Base-by-base conservation (phyloP, 2,329 filamentous ascomycete species). In the Aspergillus neotritici region DNA sequence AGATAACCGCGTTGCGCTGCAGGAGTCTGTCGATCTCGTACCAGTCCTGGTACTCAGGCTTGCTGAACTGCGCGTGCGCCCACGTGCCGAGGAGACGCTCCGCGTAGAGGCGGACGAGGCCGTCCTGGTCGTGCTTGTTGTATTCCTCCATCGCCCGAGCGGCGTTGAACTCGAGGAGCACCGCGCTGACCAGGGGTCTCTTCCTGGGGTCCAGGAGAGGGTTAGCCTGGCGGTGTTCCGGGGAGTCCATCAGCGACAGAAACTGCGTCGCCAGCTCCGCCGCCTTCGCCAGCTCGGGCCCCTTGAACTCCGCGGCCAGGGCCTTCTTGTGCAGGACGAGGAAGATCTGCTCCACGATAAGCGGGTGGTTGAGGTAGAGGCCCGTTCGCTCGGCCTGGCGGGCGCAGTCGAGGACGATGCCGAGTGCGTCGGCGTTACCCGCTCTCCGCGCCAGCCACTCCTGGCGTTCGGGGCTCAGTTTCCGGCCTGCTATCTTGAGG, bases 121-220 rank as follows among this genome's bases (percentile, higher is more conserved):
- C 61, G 16, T 58, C 58, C n/a, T 56, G 49, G 50, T 75, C 71
- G 30, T 65, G 63, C 2, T 65, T 65, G 4, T 50, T 62, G 14
- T 55, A 50, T 29, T 67, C 49, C 21, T 63, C 60, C n/a, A 67
- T 31, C 3, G 69, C 66, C 31, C 62, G 59, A n/a, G 69, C 64
- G 17, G 72, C 69, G 48, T 64, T 64, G 12, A 77, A 56, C 40
- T 74, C 66, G 6, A 76, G 56, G 13, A 74, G 46, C 3, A 66
- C 56, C 15, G 63, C 71, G 34, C 71, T 61, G 13, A 74, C 62
- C 17, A 67, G 64, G 1, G 71, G 69, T 42, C 61, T 58, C 35
- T 53, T 54, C 48, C 69, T 66, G 9, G 67, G 61, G 40, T 74
- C 66, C 5, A 52, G 36, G 16, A 51, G 37, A 4, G 50, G 14